Evolutionary conservation across 768 basidiomycete genomes (phyloP), one percentile per base, ranked within the genome.

Genomic region (Botryobasidium botryosum): DNA sequence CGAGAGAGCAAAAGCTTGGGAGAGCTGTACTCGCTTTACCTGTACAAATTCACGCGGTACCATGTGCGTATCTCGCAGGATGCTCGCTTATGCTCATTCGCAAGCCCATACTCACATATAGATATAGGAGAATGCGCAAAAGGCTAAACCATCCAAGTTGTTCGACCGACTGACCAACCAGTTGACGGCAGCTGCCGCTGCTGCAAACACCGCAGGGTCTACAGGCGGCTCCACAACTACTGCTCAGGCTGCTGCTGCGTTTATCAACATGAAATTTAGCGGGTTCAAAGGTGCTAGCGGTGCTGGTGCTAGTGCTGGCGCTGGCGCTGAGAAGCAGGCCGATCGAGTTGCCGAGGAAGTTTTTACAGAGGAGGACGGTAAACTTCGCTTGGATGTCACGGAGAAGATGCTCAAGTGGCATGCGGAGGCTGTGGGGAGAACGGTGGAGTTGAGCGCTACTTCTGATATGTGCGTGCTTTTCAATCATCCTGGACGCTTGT

Each of bases 391-490:
- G 2, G 74, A 77, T 32, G 64, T 75, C 7, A 84, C 88, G 2
- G 88, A 92, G 64, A 79, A 71, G 53, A 90, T 97, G 77, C 64
- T 97, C 13, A 85, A 77, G 59, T 96, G 92, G 90, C 94, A 99
- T 60, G 92, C 94, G 2, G 94, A 99, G 58, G 86, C 90, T 4
- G 78, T 94, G 24, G 92, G 94, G 3, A 66, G 94, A 53, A 91
- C 87, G 51, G 84, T 91, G 8, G 94, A 97, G 61, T 65, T 99
- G 38, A 90, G 78, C 55, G 61, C 77, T 8, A 56, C 71, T 6
- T 77, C 72, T 35, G 94, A 99, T 55, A 75, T 91, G 88, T 94
- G 56, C 63, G 85, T 68, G 3, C 17, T 33, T 15, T 29, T 18
- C 20, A n/a, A 39, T 45, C 27, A 43, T 43, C 6, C 13, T 52